Evolutionary conservation across 2,329 filamentous ascomycete species (phyloP), one percentile per base, ranked within the genome.

Genomic region (Fusarium pilosicola): DNA sequence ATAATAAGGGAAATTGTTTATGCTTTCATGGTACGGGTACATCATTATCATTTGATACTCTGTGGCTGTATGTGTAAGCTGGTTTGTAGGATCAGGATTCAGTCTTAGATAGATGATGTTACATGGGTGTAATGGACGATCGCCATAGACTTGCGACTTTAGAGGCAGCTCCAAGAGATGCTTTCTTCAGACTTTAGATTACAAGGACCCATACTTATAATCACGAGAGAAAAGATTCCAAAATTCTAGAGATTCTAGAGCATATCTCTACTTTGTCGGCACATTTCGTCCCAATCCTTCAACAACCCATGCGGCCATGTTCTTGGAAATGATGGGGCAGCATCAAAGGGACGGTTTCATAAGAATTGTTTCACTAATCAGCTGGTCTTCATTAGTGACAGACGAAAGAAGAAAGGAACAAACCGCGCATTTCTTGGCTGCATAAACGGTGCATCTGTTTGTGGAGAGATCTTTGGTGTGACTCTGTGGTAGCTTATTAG

Each of bases 371-470:
- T 63, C 42, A 60, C 24, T 30, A 28, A 34, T 39, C 28, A 41
- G 44, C 28, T 46, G 58, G 22, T 20, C 32, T 65, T 62, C 18
- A n/a, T 62, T 42, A 28, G 20, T 39, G 34, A 52, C 38, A 5
- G 18, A 24, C 20, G 28, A 39, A 55, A 49, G 20, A 34, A 34
- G 45, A 45, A 49, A 44, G 48, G 32, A 24, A 30, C 34, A 28
- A 24, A 34, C 30, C 32, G n/a, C 34, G 44, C 26, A 62, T 28
- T 20, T 63, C 58, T 63, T 65, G 62, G 66, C 60, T 70, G 59
- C 66, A 70, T 70, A 65, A 42, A 18, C 32, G 12, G 34, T 69
- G 56, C 26, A 41, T 49, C 41, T 41, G 28, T 38, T n/a, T 42
- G 38, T 38, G 44, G 55, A 28, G 57, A 63, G 57, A 65, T 65